A percentile compares a stretch with the other conserved stretches of the same genome.
phyloP scores from a whole-genome alignment of 2,329 filamentous ascomycete genomes.

The Polytolypa hystricis region DNA sequence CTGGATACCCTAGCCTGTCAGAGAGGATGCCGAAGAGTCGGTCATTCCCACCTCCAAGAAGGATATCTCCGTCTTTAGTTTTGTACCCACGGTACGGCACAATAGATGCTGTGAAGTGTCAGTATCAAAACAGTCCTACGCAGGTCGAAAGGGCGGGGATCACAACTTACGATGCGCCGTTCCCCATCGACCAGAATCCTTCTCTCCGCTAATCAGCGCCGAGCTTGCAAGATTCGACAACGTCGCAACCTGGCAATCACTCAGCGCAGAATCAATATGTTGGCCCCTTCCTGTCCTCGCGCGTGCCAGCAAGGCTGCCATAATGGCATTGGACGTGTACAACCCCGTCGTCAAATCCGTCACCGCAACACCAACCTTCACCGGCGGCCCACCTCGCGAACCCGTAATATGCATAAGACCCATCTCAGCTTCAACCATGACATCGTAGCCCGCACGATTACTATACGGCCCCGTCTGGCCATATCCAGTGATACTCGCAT shows the following conservation, averaged over 20 bases:
- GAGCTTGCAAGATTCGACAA: conserved; percentile 93
- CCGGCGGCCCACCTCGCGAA: conserved; percentile 72
- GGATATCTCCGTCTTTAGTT: conserved; percentile 51
- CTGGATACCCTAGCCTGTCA: conserved; percentile 44
- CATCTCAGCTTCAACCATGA: conserved; percentile 98
- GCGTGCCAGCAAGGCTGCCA: conserved; percentile 78
- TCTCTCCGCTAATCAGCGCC: conserved; percentile 74
- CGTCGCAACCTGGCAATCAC: conserved; percentile 90
- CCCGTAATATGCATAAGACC: conserved; percentile 98
- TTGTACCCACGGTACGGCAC: conserved; percentile 84
- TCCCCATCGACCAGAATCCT: conserved; percentile 84
- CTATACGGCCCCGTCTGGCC: conserved; percentile 90
- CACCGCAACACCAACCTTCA: conserved; percentile 95
- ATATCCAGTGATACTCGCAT: conserved; percentile 94
- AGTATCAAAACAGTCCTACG: neutral
- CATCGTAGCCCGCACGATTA: conserved; percentile 84
- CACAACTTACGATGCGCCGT: conserved; percentile 70
- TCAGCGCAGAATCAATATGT: conserved; percentile 82
- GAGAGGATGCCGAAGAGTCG: conserved; percentile 50
- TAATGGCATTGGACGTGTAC: conserved; percentile 90
- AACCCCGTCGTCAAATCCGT: conserved; percentile 91
- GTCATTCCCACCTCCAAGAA: conserved; percentile 55
- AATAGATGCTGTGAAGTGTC: conserved; percentile 57
- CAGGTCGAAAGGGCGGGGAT: neutral
- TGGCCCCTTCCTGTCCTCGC: conserved; percentile 69